Evolutionary conservation across 2,329 filamentous ascomycete genomes (phyloP), one percentile per base, ranked within the genome.

Genomic region (Albifimbria verrucaria): DNA sequence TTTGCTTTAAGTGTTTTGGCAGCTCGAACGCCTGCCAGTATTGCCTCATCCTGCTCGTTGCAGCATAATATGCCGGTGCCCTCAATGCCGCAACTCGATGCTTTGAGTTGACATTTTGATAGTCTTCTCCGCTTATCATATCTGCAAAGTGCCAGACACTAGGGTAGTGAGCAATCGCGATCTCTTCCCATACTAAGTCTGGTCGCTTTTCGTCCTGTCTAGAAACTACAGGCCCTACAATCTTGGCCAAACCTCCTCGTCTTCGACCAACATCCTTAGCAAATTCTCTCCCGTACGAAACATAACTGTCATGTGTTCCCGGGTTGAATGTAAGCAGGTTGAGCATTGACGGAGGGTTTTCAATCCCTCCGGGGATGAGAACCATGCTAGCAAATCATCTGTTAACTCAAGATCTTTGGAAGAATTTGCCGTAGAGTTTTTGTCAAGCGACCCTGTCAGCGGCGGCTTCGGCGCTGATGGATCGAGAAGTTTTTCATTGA

Each of bases 111-210:
- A 46, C 20, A 17, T 23, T 7, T 17, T 46, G 43, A 23, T 46
- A 46, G 20, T 46, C 43, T 11, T 21, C 43, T 20, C 43, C 20
- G 7, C 7, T 21, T 7, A 23, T 23, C 65, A 66, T 86, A 62
- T 84, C 81, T 43, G 78, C 78, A 61, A 87, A 87, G 65, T 87
- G 82, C 55, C 66, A 57, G 32, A 86, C 78, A 49, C 76, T 83
- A 3, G 84, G 83, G 66, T 87, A 87, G 69, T 86, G 83, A 52
- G 83, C 84, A 43, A 87, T 71, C 0, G 83, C 83, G 55, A 87
- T 75, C 67, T 87, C 83, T 63, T 87, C 80, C 83, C 84, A 87
- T 50, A 68, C 69, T 43, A 10, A 10, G 28, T 36, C n/a, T 36
- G 10, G 28, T 36, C 28, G n/a, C 10, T 39, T 26, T 12, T 20